These are phyloP conservation scores for Deinandra increscens DNA, from an alignment of 129 eudicot genomes.

Conservation along the genomic window DNA sequence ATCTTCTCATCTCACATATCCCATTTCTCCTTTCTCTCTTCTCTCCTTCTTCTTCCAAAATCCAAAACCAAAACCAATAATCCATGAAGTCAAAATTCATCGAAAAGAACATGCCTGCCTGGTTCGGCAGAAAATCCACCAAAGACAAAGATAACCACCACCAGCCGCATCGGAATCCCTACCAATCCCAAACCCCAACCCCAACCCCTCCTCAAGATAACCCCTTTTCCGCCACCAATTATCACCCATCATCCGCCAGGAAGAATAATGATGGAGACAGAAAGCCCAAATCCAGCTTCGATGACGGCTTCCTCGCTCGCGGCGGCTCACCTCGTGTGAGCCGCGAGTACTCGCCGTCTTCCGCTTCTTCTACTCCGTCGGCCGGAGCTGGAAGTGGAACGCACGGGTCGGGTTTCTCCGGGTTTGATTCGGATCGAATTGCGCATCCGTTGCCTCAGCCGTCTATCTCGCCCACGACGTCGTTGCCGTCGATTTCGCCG, in stretches of 20 bases:
- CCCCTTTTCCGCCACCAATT: slow-evolving; percentile 29
- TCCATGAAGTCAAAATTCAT: slow-evolving; percentile 34
- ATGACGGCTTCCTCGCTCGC: slow-evolving; percentile 31
- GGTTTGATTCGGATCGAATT: slow-evolving; percentile 38
- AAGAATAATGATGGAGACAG: slow-evolving; percentile 23
- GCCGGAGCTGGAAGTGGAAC: too few species aligned
- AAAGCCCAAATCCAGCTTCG: slow-evolving; percentile 40
- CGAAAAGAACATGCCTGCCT: slow-evolving; percentile 63
- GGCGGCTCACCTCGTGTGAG: slow-evolving; percentile 46
- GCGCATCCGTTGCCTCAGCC: slow-evolving; percentile 63
- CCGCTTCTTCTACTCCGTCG: slow-evolving; percentile 14
- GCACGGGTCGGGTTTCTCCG: slow-evolving; percentile 27
- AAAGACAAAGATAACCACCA: slow-evolving; percentile 50
- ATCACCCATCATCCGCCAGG: neutral
- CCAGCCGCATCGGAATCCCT: slow-evolving; percentile 9
- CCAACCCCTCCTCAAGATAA: too few species aligned
- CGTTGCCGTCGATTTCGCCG: slow-evolving; percentile 7
- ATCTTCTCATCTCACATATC: neutral
- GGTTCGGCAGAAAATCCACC: slow-evolving; percentile 73
- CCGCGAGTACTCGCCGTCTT: slow-evolving; percentile 37
- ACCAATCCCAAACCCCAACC: neutral
- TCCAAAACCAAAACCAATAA: too few species aligned
- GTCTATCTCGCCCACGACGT: slow-evolving; percentile 43
- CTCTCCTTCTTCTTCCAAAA: neutral
- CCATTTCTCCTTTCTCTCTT: neutral